Base-by-base conservation (phyloP, 2,329 filamentous ascomycete genomes). In the Aureobasidium sp. region DNA sequence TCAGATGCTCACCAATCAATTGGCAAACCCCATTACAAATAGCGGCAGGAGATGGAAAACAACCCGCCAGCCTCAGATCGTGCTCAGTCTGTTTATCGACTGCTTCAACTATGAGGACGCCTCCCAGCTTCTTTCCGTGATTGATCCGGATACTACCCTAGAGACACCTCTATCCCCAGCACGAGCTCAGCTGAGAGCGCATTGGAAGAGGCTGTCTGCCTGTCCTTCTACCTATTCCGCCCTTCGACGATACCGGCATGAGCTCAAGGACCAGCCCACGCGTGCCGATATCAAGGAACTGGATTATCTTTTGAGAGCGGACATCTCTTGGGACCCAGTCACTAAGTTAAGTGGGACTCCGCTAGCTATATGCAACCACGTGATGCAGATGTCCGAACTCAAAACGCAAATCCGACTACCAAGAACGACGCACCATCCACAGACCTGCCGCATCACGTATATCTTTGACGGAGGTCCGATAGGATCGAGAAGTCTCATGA, bases 41-140 rank as follows among this genome's bases (percentile, higher is more conserved):
- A 70, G 10, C 54, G 63, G 32, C 50, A 64, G 25, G 50, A 59
- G 21, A 63, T 47, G 47, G 65, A 66, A 14, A 61, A 58, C 11
- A 61, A 63, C 30, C 51, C 10, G n/a, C 51, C 42, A 69, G 68
- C 45, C 62, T 53, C 29, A 54, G 71, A 37, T 64, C 68, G 4
- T 16, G 0, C 41, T 58, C 10, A 37, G 11, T 14, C 58, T 74
- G 6, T 45, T 42, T 9, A 66, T 76, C 30, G 67, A 66, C n/a
- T 68, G 71, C 58, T 54, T 63, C n/a, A 65, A 71, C 37, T 68
- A 70, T 25, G 54, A 66, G 0, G 70, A 72, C 29, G 68, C 68
- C 4, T 66, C 68, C 8, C 64, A 69, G 10, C 64, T 75, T 3
- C 65, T 73, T 29, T 65, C 61, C 11, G 63, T 66, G 50, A 59